Evolutionary conservation across 129 eudicot species (phyloP).

Genomic region (Saussurea involucrata): DNA sequence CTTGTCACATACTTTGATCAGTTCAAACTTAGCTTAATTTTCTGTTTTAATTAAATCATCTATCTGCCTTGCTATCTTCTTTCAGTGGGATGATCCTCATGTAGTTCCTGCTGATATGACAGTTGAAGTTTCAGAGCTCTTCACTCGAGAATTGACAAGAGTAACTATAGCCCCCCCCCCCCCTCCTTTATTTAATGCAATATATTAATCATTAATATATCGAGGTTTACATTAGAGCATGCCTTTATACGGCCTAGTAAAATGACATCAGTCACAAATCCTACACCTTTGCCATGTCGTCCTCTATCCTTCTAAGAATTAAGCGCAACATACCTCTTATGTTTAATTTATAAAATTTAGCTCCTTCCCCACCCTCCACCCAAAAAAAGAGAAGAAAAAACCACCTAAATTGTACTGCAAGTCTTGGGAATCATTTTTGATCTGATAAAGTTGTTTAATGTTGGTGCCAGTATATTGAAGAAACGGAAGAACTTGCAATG

Average conservation of each 20-base stretch:
- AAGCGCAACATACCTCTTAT: background rate
- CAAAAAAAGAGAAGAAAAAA: too few relatives aligned
- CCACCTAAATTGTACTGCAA: background rate
- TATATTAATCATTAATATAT: background rate
- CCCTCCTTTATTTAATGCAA: background rate
- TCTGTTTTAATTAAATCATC: background rate
- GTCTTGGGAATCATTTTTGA: background rate
- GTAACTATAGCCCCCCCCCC: slow-evolving; percentile 34
- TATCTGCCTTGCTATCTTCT: background rate
- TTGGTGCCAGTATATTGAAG: slow-evolving; percentile 79
- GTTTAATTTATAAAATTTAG: too few relatives aligned
- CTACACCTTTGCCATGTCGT: too few relatives aligned
- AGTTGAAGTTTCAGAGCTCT: slow-evolving; percentile 88
- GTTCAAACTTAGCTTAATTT: background rate
- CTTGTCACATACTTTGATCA: background rate
- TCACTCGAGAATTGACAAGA: slow-evolving; percentile 86
- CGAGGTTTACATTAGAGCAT: background rate
- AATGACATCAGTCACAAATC: background rate
- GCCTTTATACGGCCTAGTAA: background rate
- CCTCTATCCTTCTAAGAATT: background rate
- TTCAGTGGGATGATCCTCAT: slow-evolving; percentile 89
- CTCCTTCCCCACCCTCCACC: too few relatives aligned
- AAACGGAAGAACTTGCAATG: slow-evolving; percentile 88
- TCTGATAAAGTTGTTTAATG: slow-evolving; percentile 9
- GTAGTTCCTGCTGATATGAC: slow-evolving; percentile 79